Evolutionary conservation across 176 grass and related monocot species (phyloP), one percentile per base, ranked within the genome.

Genomic region (Hsuehochloa calcarea): DNA sequence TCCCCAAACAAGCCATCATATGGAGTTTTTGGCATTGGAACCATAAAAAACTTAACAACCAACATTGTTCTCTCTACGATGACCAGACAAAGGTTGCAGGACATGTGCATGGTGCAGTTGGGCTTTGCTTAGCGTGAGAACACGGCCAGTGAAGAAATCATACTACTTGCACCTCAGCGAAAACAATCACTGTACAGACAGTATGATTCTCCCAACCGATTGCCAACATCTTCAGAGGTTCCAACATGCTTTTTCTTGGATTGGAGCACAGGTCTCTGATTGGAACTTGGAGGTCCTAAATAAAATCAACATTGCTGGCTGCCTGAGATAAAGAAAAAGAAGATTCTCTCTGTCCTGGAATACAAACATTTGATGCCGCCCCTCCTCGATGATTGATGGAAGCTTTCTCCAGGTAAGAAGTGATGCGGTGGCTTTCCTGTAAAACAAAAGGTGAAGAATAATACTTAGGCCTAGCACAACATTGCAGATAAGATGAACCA

Each of bases 231-330:
- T 81, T 49, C 61, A 31, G 50, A 85, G 87, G 76, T 39, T 78
- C 50, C 70, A 82, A 19, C 80, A 60, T 62, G 80, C 40, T 62
- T 88, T 77, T 69, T 27, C 63, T 82, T 82, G 79, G 86, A 82
- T 51, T 82, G 79, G 63, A 70, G 79, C 51, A 63, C 67, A 70
- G 29, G 47, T 70, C 62, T 82, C 51, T 76, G 40, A 88, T 70
- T 77, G 79, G 86, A 82, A 50, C 49, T 60, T 70, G 51, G 58
- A 85, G 82, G 83, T 77, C 88, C 82, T 80, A 81, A 81, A 81
- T 31, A 85, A 89, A 70, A 76, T 70, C 68, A 35, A 22, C 83
- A 45, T 34, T 17, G 88, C 77, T 75, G 63, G 86, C 70, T 77
- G 41, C 63, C 38, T 25, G 51, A 82, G 72, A 88, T 80, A 77